Evolutionary conservation across 2,329 filamentous ascomycete genomes (phyloP), one percentile per base, ranked within the genome.

Genomic region (Trichoderma atrobrunneum): DNA sequence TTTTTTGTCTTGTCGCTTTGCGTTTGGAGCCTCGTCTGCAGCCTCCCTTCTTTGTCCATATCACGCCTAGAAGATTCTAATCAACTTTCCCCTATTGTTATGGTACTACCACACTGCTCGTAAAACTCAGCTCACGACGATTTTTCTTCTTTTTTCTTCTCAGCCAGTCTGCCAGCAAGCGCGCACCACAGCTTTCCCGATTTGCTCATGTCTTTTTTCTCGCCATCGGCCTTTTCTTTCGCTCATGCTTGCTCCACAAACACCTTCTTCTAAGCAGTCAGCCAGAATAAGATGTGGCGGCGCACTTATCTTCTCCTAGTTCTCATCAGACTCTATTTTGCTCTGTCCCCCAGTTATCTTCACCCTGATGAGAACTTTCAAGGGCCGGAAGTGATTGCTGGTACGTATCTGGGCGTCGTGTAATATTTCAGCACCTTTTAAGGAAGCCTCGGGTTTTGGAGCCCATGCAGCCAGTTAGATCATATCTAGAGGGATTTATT

Each of bases 321-420:
- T 78, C 85, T 96, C 76, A 89, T 97, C 78, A 92, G 96, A 82
- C 87, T 98, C 79, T 98, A 95, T 88, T 95, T 98, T 81, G 95
- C 96, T 73, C 85, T 98, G 75, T 95, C 92, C 74, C 93, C 96
- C 72, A 98, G 95, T 86, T 99, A 99, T 82, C 89, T 99, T 61
- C 96, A 99, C 82, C 96, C 96, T 6, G 96, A 99, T 84, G 96
- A 99, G 87, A 96, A 98, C 85, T 99, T 99, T 79, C 96, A 99
- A 84, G 96, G 96, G 43, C 96, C 96, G 18, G 96, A 99, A 85
- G 92, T 98, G 75, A 96, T 98, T 79, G 95, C 95, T 79, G 95
- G 95, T 98, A 89, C 76, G 91, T 84, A 11, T 43, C 7, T 30
- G 43, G 36, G 32, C 26, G n/a, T 36, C 30, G 16, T 71, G 28